Base-by-base conservation (phyloP, 164 flowering plant genomes). In the Santalum album region DNA sequence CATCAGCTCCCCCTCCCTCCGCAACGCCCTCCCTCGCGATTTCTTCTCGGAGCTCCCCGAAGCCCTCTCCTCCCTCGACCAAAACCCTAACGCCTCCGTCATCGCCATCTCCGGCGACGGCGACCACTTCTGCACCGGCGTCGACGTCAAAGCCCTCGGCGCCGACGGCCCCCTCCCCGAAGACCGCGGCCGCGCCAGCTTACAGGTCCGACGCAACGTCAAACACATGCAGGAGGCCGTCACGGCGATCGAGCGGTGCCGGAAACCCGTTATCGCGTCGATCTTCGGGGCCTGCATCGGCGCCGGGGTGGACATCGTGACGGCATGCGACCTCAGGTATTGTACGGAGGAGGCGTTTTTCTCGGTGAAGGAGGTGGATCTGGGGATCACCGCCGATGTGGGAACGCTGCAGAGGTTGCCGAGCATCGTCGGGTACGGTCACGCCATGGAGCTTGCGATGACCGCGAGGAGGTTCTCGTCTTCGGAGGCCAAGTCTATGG, bases 391-490 rank as follows among this genome's bases (percentile, higher is more conserved):
- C 3, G 92, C 97, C 19, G 97, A 94, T 72, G 68, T 94, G 3
- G 97, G 97, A 51, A 72, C 95, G 49, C 72, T 94, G 7, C 97
- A 94, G 83, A 76, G 99, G 77, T 58, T 94, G 53, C 97, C 99
- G 18, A 48, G 51, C 7, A 83, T 94, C 43, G 83, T 94, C 6
- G 97, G 96, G 36, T 77, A 59, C 54, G 96, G 90, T 0, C 79
- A 78, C 38, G 90, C 97, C 1, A 54, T 75, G 67, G 99, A 90
- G 58, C 44, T 94, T 72, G 92, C 95, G 6, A 49, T 90, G 65
- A 85, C 92, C 24, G 92, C 74, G 18, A 73, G 96, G 64, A 70
- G 67, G 42, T 74, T 92, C 49, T 56, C 73, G 23, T 88, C 81
- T 19, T 2, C 34, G 22, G 95, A 92, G 70, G 99, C 99, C 0